These are phyloP conservation scores for Globisporangium polare DNA, from an alignment of 352 stramenopile genomes.

Conservation along the genomic window DNA sequence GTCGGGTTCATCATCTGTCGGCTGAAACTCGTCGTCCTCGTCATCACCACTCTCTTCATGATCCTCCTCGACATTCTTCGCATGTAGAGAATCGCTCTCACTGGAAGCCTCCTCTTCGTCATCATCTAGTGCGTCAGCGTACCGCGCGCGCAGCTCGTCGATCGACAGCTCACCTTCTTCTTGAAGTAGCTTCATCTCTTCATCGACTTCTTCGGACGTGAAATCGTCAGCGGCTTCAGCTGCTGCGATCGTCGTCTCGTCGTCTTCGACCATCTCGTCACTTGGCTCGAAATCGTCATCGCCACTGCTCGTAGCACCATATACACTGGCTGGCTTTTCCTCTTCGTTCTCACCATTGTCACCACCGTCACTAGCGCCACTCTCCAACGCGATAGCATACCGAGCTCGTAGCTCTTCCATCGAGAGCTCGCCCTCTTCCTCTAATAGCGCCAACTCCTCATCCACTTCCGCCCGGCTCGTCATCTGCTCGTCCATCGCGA, in stretches of 20 bases:
- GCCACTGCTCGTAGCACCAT: not conserved
- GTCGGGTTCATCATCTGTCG: slow-evolving; percentile 28
- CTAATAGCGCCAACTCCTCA: slow-evolving; percentile 84
- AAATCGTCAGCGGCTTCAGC: slow-evolving; percentile 60
- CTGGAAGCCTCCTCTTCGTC: slow-evolving; percentile 33
- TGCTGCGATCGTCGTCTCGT: slow-evolving; percentile 90
- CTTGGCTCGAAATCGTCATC: slow-evolving; percentile 29
- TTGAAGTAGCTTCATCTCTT: slow-evolving; percentile 88
- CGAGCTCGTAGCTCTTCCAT: slow-evolving; percentile 77
- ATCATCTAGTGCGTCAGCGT: slow-evolving; percentile 27
- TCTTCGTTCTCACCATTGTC: slow-evolving; percentile 15
- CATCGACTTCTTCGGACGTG: slow-evolving; percentile 38
- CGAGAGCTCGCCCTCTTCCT: slow-evolving; percentile 89
- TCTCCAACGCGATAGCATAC: slow-evolving; percentile 31
- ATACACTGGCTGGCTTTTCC: slow-evolving; percentile 8
- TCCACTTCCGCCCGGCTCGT: slow-evolving; percentile 26
- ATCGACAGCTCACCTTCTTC: slow-evolving; percentile 92
- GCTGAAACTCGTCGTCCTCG: slow-evolving; percentile 23
- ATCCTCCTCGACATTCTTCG: not conserved
- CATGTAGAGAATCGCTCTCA: not conserved
- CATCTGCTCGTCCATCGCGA: slow-evolving; percentile 75
- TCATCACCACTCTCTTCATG: not conserved
- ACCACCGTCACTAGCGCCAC: slow-evolving; percentile 12
- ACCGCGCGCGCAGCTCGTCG: slow-evolving; percentile 69
- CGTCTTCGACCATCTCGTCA: slow-evolving; percentile 55